These are phyloP conservation scores for Glaciozyma martinii DNA, from an alignment of 768 basidiomycete genomes.

Conservation along the genomic window DNA sequence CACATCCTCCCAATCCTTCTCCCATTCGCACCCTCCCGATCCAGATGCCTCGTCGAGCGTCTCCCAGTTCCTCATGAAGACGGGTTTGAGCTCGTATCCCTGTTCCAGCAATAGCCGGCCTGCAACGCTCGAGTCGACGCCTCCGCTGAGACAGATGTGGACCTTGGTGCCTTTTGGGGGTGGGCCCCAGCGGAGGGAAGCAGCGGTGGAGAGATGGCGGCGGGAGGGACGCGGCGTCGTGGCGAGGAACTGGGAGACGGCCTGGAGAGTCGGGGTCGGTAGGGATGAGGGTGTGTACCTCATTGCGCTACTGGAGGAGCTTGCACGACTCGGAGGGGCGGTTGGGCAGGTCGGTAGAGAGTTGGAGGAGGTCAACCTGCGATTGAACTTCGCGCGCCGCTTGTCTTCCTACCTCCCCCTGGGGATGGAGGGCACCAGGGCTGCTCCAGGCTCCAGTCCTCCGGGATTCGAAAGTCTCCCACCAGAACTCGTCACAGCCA, in stretches of 20 bases:
- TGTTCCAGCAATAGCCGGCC: constrained; percentile 64
- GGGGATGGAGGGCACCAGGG: no score
- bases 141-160: constrained; percentile 86
- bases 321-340: no score
- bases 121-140: constrained; percentile 85
- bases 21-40: constrained; percentile 87
- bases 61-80: constrained; percentile 97
- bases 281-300: no score
- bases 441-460: no score
- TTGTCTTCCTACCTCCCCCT: no score
- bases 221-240: not conserved
- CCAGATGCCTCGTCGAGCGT: constrained; percentile 68
- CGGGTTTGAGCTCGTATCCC: constrained; percentile 49
- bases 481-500: not conserved
- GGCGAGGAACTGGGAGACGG: not conserved
- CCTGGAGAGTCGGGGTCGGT: no score
- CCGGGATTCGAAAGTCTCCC: not conserved
- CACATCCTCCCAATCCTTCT: constrained; percentile 89
- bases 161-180: constrained; percentile 42
- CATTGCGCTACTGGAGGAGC: no score
- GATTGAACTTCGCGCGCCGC: no score
- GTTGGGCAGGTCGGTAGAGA: no score
- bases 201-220: not conserved
- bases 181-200: not conserved
- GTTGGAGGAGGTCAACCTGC: no score